These are phyloP conservation scores for Endothia cerciana DNA, from an alignment of 2,329 filamentous ascomycete species.

Conservation along the genomic window DNA sequence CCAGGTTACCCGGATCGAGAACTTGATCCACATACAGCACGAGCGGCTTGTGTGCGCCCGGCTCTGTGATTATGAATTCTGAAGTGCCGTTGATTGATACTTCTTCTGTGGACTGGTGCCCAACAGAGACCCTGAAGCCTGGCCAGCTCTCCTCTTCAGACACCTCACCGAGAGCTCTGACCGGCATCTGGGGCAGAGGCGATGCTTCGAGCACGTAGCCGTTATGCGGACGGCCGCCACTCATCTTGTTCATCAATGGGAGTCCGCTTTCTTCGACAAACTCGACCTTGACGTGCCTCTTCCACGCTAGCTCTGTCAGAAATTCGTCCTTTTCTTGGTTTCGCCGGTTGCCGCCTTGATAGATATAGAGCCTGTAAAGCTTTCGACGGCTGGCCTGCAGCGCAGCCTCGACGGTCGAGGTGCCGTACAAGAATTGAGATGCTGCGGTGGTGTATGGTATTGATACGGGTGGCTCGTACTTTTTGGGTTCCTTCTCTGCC, in stretches of 20 bases:
- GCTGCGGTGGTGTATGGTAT: slow-evolving; percentile 75
- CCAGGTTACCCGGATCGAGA: slow-evolving; percentile 86
- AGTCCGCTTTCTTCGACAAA: slow-evolving; percentile 65
- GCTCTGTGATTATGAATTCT: slow-evolving; percentile 50
- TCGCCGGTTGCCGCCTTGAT: slow-evolving; percentile 57
- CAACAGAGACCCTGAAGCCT: slow-evolving; percentile 64
- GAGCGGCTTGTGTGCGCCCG: slow-evolving; percentile 63
- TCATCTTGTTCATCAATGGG: slow-evolving; percentile 80
- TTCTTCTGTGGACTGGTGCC: slow-evolving; percentile 75
- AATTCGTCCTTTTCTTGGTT: slow-evolving; percentile 47
- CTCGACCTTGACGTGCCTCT: slow-evolving; percentile 57
- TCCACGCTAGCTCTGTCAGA: slow-evolving; percentile 52
- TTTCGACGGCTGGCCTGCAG: slow-evolving; percentile 69
- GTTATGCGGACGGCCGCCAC: slow-evolving; percentile 82
- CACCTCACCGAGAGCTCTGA: slow-evolving; percentile 60
- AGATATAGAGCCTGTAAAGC: slow-evolving; percentile 84
- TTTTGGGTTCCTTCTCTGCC: slow-evolving; percentile 25
- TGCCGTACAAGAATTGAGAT: slow-evolving; percentile 90
- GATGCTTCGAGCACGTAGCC: slow-evolving; percentile 87
- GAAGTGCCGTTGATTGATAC: slow-evolving; percentile 70
- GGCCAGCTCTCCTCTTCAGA: slow-evolving; percentile 47
- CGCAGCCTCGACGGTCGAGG: slow-evolving; percentile 78
- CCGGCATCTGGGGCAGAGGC: slow-evolving; percentile 73
- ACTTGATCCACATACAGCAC: slow-evolving; percentile 77
- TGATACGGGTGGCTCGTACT: slow-evolving; percentile 31